Base-by-base conservation (phyloP, 2,329 filamentous ascomycete genomes). In the Graphilbum ipis-grandicollis region DNA sequence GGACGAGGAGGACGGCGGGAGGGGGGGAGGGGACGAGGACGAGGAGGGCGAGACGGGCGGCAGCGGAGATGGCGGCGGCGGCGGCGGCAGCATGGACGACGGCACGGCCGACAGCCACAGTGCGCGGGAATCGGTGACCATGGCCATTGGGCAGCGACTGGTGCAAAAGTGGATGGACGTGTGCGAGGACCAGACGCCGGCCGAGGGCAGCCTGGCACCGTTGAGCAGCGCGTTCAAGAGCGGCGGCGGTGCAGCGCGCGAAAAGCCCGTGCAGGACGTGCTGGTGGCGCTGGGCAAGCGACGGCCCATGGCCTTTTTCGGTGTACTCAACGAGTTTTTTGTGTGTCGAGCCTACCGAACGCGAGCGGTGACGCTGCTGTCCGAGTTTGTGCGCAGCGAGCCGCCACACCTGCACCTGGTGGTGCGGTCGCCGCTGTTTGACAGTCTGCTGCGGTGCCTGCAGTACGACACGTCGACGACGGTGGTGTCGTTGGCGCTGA, bases 371-470 rank as follows among this genome's bases (percentile, higher is more conserved):
- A 68, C 68, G 15, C 63, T 90, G 10, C 60, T 90, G 14, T 75
- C 73, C 49, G 71, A 77, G 32, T 86, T 84, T 44, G 68, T 90
- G 28, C 71, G 77, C 43, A 69, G 73, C 40, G 77, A 84, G 45
- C 79, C 81, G n/a, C 81, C 82, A 5, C 82, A 86, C 55, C 62
- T 90, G 2, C 72, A 90, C 49, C 65, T 76, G 31, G 70, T 85
- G 26, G 56, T 80, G 5, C 68, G 84, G 44, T 86, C 80, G 1
- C 68, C 74, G 0, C 60, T 90, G 2, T 77, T 90, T 45, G 66
- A 69, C 40, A 73, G 79, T 50, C 59, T 90, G 17, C 59, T 88
- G 36, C 73, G 70, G 48, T 86, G 79, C 43, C 62, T 90, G 2
- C 78, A 84, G 54, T 70, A 70, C 38, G 82, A 90, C 52, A 80